Evolutionary conservation across 306 rosid species (phyloP).

Genomic region (Gleditsia sinensis): DNA sequence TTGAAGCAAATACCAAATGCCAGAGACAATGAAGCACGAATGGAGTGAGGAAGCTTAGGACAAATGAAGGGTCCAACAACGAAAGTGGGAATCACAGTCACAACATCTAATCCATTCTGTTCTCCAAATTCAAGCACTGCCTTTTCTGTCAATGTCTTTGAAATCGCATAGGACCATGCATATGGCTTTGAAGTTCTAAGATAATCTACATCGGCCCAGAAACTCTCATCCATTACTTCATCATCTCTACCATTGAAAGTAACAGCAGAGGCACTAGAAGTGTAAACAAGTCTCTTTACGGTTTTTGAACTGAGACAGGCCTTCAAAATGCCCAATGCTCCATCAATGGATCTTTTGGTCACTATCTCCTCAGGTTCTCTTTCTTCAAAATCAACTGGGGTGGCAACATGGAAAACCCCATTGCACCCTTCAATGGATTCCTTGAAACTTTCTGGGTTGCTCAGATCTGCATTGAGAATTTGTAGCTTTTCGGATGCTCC

Average conservation of each 20-base stretch:
- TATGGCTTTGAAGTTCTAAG: background rate
- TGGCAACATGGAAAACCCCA: slow-evolving; percentile 46
- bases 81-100: slow-evolving; percentile 43
- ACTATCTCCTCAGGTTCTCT: slow-evolving; percentile 39
- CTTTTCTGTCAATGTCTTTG: slow-evolving; percentile 53
- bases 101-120: slow-evolving; percentile 45
- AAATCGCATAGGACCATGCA: slow-evolving; percentile 29
- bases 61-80: slow-evolving; percentile 58
- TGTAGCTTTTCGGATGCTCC: slow-evolving; percentile 48
- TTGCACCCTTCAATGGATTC: slow-evolving; percentile 47
- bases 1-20: slow-evolving; percentile 26
- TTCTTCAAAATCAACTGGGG: slow-evolving; percentile 25
- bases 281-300: slow-evolving; percentile 51
- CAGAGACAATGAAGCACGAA: slow-evolving; percentile 19
- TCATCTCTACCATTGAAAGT: background rate
- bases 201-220: slow-evolving; percentile 44
- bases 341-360: slow-evolving; percentile 40
- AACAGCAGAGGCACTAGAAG: slow-evolving; percentile 41
- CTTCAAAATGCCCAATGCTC: slow-evolving; percentile 45
- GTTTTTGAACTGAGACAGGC: slow-evolving; percentile 39
- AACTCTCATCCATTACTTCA: slow-evolving; percentile 41
- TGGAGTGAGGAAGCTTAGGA: slow-evolving; percentile 39
- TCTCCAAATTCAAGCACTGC: slow-evolving; percentile 48
- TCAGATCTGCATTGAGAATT: slow-evolving; percentile 47
- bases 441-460: slow-evolving; percentile 39